These are phyloP conservation scores for Herpetomonas tarakana DNA, from an alignment of 208 protist genomes.

Conservation along the genomic window DNA sequence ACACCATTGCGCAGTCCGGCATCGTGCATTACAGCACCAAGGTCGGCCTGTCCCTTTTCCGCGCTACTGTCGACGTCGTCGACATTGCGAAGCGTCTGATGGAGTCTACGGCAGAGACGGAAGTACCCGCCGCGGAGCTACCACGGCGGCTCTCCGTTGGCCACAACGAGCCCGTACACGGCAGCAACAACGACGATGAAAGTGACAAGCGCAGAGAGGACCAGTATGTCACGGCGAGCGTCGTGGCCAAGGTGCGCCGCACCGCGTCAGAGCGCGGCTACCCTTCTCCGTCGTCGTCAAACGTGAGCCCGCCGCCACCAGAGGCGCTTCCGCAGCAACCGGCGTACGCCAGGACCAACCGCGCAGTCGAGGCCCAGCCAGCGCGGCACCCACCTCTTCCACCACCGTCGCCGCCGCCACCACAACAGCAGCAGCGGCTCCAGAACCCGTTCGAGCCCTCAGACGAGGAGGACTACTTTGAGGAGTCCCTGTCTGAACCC, in stretches of 20 bases:
- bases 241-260: neutral
- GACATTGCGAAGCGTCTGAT: constrained; percentile 43
- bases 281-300: no score
- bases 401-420: constrained; percentile 9
- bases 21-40: constrained; percentile 38
- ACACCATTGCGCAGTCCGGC: constrained; percentile 41
- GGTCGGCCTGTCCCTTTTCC: constrained; percentile 24
- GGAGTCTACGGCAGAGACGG: constrained; percentile 22
- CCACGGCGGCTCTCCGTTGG: constrained; percentile 24
- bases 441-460: neutral
- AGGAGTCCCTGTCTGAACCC: neutral
- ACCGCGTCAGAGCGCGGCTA: neutral
- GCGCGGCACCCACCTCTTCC: neutral
- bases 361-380: constrained; percentile 2
- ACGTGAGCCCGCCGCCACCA: no score
- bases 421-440: constrained; percentile 9
- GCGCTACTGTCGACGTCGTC: constrained; percentile 14
- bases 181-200: constrained; percentile 13
- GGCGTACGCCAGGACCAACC: no score
- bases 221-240: neutral
- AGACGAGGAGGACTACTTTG: constrained; percentile 5
- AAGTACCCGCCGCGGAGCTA: constrained; percentile 24
- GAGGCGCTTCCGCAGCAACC: no score
- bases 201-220: neutral
- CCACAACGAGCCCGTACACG: neutral